Conservation (phyloP, 768 basidiomycete genomes). For the Chalciporus sphaerocephalus region DNA sequence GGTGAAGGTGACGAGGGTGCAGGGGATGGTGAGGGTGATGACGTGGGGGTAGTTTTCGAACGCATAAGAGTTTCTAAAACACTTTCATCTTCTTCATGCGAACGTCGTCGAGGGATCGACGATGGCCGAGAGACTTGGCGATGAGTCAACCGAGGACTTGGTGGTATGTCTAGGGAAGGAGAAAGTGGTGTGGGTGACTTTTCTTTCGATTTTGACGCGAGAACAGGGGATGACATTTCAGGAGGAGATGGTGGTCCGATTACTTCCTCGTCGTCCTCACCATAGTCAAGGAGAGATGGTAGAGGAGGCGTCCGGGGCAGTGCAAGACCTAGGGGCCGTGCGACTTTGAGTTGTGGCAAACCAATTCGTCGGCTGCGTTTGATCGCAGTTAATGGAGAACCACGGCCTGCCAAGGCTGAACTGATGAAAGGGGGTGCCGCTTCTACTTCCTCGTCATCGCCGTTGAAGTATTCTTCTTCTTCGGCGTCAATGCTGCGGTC, state of each 20-base stretch:
- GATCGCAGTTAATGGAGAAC: slow-evolving; percentile 36
- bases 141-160: slow-evolving; percentile 37
- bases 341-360: slow-evolving; percentile 42
- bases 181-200: slow-evolving; percentile 26
- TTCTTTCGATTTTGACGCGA: slow-evolving; percentile 18
- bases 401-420: slow-evolving; percentile 24
- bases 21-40: slow-evolving; percentile 38
- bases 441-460: slow-evolving; percentile 73
- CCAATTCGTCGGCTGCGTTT: slow-evolving; percentile 59
- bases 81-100: slow-evolving; percentile 49
- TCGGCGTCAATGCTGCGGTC: slow-evolving; percentile 60
- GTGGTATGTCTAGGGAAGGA: slow-evolving; percentile 33
- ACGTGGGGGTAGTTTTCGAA: slow-evolving; percentile 29
- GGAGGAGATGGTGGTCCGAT: slow-evolving; percentile 16
- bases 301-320: slow-evolving; percentile 50
- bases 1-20: neutral
- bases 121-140: slow-evolving; percentile 36
- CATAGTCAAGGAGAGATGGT: slow-evolving; percentile 70
- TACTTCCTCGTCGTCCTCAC: slow-evolving; percentile 61
- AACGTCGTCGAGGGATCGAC: slow-evolving; percentile 44
- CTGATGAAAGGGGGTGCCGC: slow-evolving; percentile 34
- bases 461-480: slow-evolving; percentile 94
- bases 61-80: slow-evolving; percentile 53
- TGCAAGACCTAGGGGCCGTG: slow-evolving; percentile 39
- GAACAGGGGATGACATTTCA: slow-evolving; percentile 7